Percentiles rank a stretch among this genome's conserved stretches.
phyloP scores from a whole-genome alignment of 176 grass and related monocot species.

The Phoenix roebelenii region DNA sequence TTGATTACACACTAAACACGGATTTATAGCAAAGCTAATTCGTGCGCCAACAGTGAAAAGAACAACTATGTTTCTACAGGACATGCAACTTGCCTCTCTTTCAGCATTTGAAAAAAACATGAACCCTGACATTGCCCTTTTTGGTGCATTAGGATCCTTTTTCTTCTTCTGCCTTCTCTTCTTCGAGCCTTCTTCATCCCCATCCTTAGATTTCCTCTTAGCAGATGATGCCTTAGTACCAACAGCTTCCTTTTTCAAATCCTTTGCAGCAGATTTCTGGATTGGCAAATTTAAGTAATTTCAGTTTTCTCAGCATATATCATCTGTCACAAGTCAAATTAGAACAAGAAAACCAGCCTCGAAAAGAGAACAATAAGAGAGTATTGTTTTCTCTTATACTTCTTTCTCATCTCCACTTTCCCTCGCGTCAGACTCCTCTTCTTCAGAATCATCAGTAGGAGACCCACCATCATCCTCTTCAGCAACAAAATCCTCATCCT shows the following conservation, averaged over 20 bases:
- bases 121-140: conserved; percentile 83
- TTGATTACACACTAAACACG: too few relatives aligned
- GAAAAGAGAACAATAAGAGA: too few relatives aligned
- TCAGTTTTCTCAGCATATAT: too few relatives aligned
- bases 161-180: conserved; percentile 88
- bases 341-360: too few relatives aligned
- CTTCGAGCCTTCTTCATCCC: conserved; percentile 62
- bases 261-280: conserved; percentile 50
- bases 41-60: too few relatives aligned
- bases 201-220: conserved; percentile 70
- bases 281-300: neutral
- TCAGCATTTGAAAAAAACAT: conserved; percentile 98
- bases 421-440: conserved; percentile 84
- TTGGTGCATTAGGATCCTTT: conserved; percentile 94
- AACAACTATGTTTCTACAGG: neutral
- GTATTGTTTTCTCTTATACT: conserved; percentile 11
- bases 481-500: conserved; percentile 99
- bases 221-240: conserved; percentile 38
- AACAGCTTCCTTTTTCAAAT: conserved; percentile 63
- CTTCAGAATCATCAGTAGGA: conserved; percentile 91
- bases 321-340: too few relatives aligned
- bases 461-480: conserved; percentile 96
- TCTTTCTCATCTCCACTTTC: conserved; percentile 74
- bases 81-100: conserved; percentile 51
- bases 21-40: too few relatives aligned